Conservation (phyloP, 2,329 filamentous ascomycete genomes). For the Stachybotrys chartarum region DNA sequence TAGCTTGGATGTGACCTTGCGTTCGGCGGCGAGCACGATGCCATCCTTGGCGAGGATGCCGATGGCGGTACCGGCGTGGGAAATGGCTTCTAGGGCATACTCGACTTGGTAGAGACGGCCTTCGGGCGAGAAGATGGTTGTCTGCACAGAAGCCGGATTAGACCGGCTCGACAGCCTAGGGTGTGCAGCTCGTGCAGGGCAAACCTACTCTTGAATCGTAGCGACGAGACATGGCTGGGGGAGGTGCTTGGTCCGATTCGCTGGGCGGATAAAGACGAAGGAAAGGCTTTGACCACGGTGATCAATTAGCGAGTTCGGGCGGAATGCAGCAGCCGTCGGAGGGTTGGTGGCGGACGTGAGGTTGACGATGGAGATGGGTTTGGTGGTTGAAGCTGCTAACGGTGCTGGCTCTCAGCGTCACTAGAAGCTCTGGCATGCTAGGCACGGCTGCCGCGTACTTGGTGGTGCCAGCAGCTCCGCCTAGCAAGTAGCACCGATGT, state of each 20-base stretch:
- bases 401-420: background rate
- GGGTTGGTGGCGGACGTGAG: background rate
- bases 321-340: background rate
- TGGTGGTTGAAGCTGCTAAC: background rate
- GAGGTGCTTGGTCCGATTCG: background rate
- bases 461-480: background rate
- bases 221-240: slow-evolving; percentile 75
- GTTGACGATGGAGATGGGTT: background rate
- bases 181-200: slow-evolving; percentile 4
- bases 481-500: background rate
- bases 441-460: background rate
- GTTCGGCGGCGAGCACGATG: slow-evolving; percentile 94
- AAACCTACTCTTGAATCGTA: slow-evolving; percentile 88
- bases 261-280: background rate
- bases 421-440: background rate
- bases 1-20: slow-evolving; percentile 98
- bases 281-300: background rate
- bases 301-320: background rate
- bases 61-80: slow-evolving; percentile 92
- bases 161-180: background rate
- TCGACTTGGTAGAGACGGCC: slow-evolving; percentile 98
- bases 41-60: slow-evolving; percentile 97
- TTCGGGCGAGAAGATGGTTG: slow-evolving; percentile 99
- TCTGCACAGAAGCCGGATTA: slow-evolving; percentile 45
- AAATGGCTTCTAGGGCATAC: slow-evolving; percentile 98